phyloP scores from a whole-genome alignment of 805 yeast species.

The Wickerhamiella domercqiae region DNA sequence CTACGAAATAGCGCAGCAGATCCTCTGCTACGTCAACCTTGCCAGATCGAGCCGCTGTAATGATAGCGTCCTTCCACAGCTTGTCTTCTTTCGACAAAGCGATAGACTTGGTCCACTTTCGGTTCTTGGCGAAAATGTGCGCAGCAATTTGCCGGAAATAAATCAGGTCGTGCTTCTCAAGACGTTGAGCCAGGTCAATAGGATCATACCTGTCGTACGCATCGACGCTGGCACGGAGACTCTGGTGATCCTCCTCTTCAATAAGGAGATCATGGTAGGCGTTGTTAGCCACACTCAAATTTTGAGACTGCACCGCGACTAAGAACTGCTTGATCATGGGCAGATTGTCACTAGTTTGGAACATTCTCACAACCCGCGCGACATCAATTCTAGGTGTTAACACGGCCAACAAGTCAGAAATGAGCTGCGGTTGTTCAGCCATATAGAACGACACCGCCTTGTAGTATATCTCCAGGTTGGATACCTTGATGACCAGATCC shows the following conservation, averaged over 20 bases:
- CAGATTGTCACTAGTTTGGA: conserved; percentile 86
- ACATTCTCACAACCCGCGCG: conserved; percentile 86
- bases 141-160: conserved; percentile 97
- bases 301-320: conserved; percentile 78
- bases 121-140: conserved; percentile 79
- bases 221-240: conserved; percentile 75
- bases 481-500: conserved; percentile 86
- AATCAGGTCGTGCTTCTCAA: conserved; percentile 78
- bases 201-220: conserved; percentile 84
- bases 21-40: conserved; percentile 77
- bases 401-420: conserved; percentile 72
- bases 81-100: conserved; percentile 80
- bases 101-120: conserved; percentile 83
- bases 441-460: conserved; percentile 92
- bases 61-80: conserved; percentile 88
- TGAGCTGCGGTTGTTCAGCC: conserved; percentile 76
- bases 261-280: conserved; percentile 92
- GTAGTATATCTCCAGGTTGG: conserved; percentile 92
- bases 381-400: conserved; percentile 83
- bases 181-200: conserved; percentile 77
- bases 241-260: conserved; percentile 91
- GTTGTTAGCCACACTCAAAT: conserved; percentile 77
- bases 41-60: conserved; percentile 73
- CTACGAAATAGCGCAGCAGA: conserved; percentile 78
- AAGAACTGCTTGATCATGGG: conserved; percentile 93